Base-by-base conservation (phyloP, 1,284 basidiomycete species). In the Marasmius sp. region DNA sequence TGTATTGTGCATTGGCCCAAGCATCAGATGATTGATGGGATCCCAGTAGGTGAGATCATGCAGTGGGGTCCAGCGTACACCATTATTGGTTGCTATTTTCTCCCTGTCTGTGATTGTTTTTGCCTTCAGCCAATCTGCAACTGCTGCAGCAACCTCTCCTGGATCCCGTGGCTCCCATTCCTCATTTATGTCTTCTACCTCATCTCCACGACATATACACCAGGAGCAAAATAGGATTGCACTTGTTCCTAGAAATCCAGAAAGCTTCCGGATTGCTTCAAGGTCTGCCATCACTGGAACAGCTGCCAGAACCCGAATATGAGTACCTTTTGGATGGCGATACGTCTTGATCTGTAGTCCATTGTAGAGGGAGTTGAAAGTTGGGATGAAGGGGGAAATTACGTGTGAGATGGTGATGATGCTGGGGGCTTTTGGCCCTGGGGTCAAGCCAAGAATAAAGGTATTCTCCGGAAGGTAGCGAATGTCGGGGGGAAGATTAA, bases 401-500 rank as follows among this genome's bases (percentile, higher is more conserved):
- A 73, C 34, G 59, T 67, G 52, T 14, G 53, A 45, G 36, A 72
- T 65, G 18, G 67, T 61, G 38, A 50, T 61, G 27, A 67, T 61
- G 37, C 49, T 33, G 3, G 69, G 64, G 14, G 60, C 59, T 11
- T 57, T 58, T 3, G 69, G 70, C 3, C 63, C 62, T 34, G 70
- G 71, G 22, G 65, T 72, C 6, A 74, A 58, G 0, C 70, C 71
- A 57, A 67, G 59, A 61, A 72, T 58, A 58, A 71, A 72, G 0
- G 64, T 56, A 66, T 73, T 72, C 51, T 73, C 71, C 18, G 65
- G 67, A 7, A 63, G 52, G 60, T 66, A 70, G 11, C 62, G 63
- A 3, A 69, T 56, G 22, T 68, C 61, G 3, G 63, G 57, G 5
- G 70, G 70, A 4, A 72, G 68, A 59, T 70, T 74, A 47, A 73